Evolutionary conservation across 1,284 basidiomycete species (phyloP).

Genomic region (Ustilago hordei): DNA sequence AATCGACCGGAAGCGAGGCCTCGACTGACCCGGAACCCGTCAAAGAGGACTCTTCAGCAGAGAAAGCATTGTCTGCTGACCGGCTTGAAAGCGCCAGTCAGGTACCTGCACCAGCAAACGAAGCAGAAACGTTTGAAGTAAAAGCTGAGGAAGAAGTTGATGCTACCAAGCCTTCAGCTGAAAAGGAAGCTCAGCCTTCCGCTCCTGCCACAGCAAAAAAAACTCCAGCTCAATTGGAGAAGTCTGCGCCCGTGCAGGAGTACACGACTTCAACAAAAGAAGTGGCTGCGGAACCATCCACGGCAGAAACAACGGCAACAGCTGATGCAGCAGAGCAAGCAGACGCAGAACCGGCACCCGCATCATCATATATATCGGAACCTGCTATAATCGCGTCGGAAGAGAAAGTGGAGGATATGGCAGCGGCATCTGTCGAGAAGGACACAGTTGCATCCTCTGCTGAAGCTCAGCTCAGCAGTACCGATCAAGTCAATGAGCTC

Average conservation of each 20-base stretch:
- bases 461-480: neutral
- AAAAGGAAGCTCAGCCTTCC: neutral
- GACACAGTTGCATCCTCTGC: neutral
- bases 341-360: neutral
- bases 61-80: neutral
- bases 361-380: neutral
- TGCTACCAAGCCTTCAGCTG: neutral
- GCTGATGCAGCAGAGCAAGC: neutral
- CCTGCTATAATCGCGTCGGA: neutral
- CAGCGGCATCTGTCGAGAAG: neutral
- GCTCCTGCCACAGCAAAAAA: neutral
- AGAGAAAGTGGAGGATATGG: neutral
- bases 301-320: neutral
- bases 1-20: neutral
- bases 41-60: neutral
- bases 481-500: neutral
- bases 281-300: neutral
- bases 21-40: neutral
- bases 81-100: neutral
- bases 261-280: neutral
- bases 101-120: neutral
- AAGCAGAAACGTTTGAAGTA: neutral
- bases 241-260: neutral
- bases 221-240: neutral
- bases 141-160: neutral